Percentiles rank a stretch among this genome's conserved stretches.
phyloP scores from a whole-genome alignment of 2,329 filamentous ascomycete species.

The Teratosphaeria zuluensis region DNA sequence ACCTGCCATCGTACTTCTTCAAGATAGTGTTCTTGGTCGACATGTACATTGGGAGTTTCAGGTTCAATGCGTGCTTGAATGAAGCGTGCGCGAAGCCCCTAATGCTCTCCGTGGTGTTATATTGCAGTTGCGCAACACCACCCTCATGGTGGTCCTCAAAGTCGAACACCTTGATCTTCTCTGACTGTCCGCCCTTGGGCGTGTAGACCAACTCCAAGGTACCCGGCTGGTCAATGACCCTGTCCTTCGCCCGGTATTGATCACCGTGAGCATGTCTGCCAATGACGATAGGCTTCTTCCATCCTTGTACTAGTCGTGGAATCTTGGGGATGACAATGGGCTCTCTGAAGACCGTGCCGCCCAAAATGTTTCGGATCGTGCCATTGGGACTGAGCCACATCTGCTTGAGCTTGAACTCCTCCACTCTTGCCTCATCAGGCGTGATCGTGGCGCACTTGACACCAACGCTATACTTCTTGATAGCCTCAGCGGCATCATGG shows the following conservation, averaged over 20 bases:
- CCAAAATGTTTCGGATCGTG: constrained; percentile 62
- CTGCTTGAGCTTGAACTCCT: constrained; percentile 98
- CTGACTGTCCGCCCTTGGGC: constrained; percentile 65
- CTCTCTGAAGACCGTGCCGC: constrained; percentile 97
- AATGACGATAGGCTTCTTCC: constrained; percentile 99
- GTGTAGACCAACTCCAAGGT: constrained; percentile 94
- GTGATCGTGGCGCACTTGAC: constrained; percentile 99
- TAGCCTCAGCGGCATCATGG: constrained; percentile 86
- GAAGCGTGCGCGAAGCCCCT: constrained; percentile 87
- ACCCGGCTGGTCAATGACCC: constrained; percentile 70
- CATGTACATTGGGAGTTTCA: constrained; percentile 93
- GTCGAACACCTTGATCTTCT: constrained; percentile 82
- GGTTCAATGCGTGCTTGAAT: constrained; percentile 88
- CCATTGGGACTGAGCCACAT: constrained; percentile 99
- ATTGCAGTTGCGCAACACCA: constrained; percentile 87
- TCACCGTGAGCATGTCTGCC: constrained; percentile 97
- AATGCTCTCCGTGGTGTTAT: constrained; percentile 97
- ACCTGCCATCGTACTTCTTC: constrained; percentile 96
- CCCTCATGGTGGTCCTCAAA: constrained; percentile 65
- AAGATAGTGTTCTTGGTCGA: constrained; percentile 99
- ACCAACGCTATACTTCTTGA: constrained; percentile 97
- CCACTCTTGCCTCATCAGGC: constrained; percentile 87
- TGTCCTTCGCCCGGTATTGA: constrained; percentile 95
- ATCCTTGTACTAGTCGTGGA: constrained; percentile 86
- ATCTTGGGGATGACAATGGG: constrained; percentile 93